Conservation (phyloP, 78 protist genomes). For the Polysphondylium violaceum region DNA sequence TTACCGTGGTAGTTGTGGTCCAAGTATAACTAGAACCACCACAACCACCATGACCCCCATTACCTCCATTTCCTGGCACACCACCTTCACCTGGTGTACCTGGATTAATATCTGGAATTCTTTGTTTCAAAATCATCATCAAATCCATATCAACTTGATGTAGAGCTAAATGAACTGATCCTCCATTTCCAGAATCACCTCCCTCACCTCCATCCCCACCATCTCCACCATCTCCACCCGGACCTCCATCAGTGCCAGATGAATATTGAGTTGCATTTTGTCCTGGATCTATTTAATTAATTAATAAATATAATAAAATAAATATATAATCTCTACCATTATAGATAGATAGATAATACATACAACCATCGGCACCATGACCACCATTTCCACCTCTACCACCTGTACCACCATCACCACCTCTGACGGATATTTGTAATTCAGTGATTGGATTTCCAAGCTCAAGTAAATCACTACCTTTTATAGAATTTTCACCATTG, state of each 20-base stretch:
- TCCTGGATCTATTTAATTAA: background rate
- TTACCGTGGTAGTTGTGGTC: slow-evolving; percentile 8
- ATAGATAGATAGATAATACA: background rate
- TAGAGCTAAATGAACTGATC: background rate
- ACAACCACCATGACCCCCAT: slow-evolving; percentile 66
- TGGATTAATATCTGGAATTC: slow-evolving; percentile 17
- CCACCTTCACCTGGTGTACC: slow-evolving; percentile 72
- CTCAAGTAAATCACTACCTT: slow-evolving; percentile 2
- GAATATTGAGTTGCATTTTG: slow-evolving; percentile 31
- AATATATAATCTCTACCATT: no score
- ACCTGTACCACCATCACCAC: slow-evolving; percentile 76
- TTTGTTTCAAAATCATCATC: slow-evolving; percentile 63
- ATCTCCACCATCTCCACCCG: slow-evolving; percentile 68
- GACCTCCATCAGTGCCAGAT: slow-evolving; percentile 68
- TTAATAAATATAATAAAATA: no score
- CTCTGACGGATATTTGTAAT: slow-evolving; percentile 29
- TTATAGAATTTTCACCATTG: background rate
- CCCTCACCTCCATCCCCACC: slow-evolving; percentile 78
- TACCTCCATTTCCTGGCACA: slow-evolving; percentile 39
- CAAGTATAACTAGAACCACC: slow-evolving; percentile 63
- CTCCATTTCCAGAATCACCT: slow-evolving; percentile 62
- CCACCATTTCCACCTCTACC: slow-evolving; percentile 78
- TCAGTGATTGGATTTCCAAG: slow-evolving; percentile 30
- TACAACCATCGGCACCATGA: background rate
- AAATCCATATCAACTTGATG: slow-evolving; percentile 58